These are phyloP conservation scores for Dactylellina cionopaga DNA, from an alignment of 2,329 filamentous ascomycete species.

Conservation along the genomic window DNA sequence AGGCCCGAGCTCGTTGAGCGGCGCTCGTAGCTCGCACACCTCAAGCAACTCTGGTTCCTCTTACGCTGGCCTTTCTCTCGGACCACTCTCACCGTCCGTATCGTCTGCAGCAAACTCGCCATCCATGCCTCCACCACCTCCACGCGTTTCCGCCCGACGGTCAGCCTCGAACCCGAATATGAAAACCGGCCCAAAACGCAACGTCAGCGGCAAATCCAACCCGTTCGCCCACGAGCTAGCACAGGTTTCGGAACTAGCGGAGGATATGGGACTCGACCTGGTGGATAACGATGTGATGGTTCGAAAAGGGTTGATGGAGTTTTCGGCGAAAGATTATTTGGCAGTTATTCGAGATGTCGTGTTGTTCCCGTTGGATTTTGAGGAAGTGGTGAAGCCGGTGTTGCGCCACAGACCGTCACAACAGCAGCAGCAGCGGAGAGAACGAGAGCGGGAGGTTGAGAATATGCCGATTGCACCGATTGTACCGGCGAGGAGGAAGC, in stretches of 20 bases:
- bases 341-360: constrained; percentile 69
- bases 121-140: constrained; percentile 42
- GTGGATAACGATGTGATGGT: constrained; percentile 76
- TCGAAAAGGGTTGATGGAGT: constrained; percentile 75
- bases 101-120: constrained; percentile 11
- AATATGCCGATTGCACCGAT: background rate
- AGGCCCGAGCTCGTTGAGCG: no score
- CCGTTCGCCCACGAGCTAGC: constrained; percentile 91
- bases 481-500: constrained; percentile 34
- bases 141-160: constrained; percentile 32
- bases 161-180: constrained; percentile 53
- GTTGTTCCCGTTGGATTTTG: constrained; percentile 14
- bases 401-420: no score
- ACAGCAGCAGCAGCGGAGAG: background rate
- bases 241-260: constrained; percentile 90
- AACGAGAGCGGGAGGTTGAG: background rate
- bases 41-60: constrained; percentile 55
- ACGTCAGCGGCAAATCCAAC: constrained; percentile 64
- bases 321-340: constrained; percentile 84
- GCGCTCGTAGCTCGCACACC: background rate
- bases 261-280: constrained; percentile 71
- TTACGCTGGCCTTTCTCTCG: constrained; percentile 56
- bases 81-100: constrained; percentile 53
- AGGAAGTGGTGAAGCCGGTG: background rate
- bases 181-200: constrained; percentile 57